Conservation (phyloP, 305 asterid species). For the Withania somnifera region DNA sequence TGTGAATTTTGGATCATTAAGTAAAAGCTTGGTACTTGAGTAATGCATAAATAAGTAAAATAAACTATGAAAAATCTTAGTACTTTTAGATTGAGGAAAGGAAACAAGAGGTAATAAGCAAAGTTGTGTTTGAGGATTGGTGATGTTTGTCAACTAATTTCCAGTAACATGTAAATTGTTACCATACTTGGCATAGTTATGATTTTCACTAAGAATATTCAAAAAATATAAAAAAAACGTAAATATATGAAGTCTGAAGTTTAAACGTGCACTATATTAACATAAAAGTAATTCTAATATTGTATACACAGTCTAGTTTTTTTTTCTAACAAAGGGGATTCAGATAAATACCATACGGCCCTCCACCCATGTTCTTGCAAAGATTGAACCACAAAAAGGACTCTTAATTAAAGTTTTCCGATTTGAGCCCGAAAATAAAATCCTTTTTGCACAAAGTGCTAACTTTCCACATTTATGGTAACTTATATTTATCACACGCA, state of each 20-base stretch:
- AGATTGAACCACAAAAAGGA: neutral
- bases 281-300: neutral
- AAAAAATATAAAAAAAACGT: neutral
- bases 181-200: neutral
- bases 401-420: neutral
- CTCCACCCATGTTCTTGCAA: neutral
- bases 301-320: neutral
- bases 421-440: neutral
- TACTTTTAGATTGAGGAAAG: neutral
- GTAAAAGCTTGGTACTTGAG: neutral
- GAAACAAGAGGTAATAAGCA: neutral
- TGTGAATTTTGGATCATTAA: neutral
- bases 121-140: neutral
- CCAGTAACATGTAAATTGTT: neutral
- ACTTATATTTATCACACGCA: neutral
- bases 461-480: neutral
- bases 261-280: neutral
- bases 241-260: neutral
- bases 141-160: neutral
- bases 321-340: rapidly evolving
- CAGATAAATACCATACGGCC: neutral
- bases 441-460: neutral
- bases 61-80: neutral
- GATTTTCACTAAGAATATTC: neutral
- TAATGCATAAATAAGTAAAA: neutral